Evolutionary conservation across 164 flowering plant species (phyloP), one percentile per base, ranked within the genome.

Genomic region (Euptelea pleiosperma): DNA sequence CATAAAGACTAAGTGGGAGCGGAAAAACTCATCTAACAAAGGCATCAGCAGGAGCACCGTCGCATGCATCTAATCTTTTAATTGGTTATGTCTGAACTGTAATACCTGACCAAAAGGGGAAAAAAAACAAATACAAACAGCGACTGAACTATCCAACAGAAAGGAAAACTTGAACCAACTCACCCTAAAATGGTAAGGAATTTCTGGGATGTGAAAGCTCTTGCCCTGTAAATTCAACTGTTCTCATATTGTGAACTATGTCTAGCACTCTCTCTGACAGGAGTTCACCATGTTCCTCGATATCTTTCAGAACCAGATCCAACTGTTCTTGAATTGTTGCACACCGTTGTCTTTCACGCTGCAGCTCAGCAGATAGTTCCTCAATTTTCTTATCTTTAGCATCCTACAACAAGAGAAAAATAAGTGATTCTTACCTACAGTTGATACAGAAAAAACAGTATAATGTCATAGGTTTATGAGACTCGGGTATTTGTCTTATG

Each of bases 331-430:
- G 42, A 37, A 7, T 21, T 19, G 21, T 30, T 21, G 57, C 42
- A 10, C 8, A 22, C 24, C 21, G 39, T 22, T 33, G 42, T 19
- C 24, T 53, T 35, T 39, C 39, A 36, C 19, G 57, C 21, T 33
- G 57, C 36, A 53, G 57, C 43, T 53, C 43, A 11, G 16, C 3
- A 9, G 57, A 35, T 35, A 53, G 57, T 3, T 53, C 57, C 30
- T 36, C 43, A 22, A 53, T 53, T 36, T 36, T 53, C 57, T 36
- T 53, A 53, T 53, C 57, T 29, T 53, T 53, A 16, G 35, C 57
- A 53, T 53, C 57, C 57, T 53, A 24, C 44, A 53, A 21, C 2
- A 16, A 8, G 10, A 40, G 19, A n/a, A 2, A 40, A 2, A 7
- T 19, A 40, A 36, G 11, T 14, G 11, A 6, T 3, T 36, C 12